Evolutionary conservation across 1,284 basidiomycete species (phyloP).

Genomic region (Trametes polyzona): DNA sequence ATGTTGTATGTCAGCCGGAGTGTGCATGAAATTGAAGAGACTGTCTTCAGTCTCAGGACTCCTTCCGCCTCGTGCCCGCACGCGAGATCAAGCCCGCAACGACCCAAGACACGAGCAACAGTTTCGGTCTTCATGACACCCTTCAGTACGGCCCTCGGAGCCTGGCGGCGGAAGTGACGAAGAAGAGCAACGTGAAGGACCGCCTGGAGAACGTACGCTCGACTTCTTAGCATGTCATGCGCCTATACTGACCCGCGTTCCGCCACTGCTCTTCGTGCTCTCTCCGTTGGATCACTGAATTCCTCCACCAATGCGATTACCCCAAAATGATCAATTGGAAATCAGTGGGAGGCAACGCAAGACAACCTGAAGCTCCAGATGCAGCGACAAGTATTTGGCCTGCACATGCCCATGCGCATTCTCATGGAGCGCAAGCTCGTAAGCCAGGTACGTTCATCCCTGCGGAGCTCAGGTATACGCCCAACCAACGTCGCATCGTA

Average conservation of each 20-base stretch:
- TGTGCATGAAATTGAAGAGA: not conserved
- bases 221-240: not conserved
- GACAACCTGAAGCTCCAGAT: slow-evolving; percentile 86
- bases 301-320: too few relatives aligned
- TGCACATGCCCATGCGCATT: slow-evolving; percentile 86
- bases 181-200: slow-evolving; percentile 56
- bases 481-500: not conserved
- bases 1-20: not conserved
- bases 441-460: slow-evolving; percentile 56
- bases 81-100: slow-evolving; percentile 62
- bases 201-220: slow-evolving; percentile 71
- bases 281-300: too few relatives aligned
- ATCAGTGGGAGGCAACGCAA: slow-evolving; percentile 97
- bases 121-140: slow-evolving; percentile 79
- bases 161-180: slow-evolving; percentile 70
- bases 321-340: too few relatives aligned
- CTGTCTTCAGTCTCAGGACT: slow-evolving; percentile 49
- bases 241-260: not conserved
- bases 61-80: slow-evolving; percentile 70
- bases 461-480: too few relatives aligned
- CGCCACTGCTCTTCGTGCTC: too few relatives aligned
- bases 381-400: slow-evolving; percentile 84
- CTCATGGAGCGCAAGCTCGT: slow-evolving; percentile 96
- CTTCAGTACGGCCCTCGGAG: slow-evolving; percentile 76
- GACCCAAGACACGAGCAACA: slow-evolving; percentile 68